Evolutionary conservation across 371 early-diverging fungal genomes (phyloP), one percentile per base, ranked within the genome.

Genomic region (Lichtheimia corymbifera): DNA sequence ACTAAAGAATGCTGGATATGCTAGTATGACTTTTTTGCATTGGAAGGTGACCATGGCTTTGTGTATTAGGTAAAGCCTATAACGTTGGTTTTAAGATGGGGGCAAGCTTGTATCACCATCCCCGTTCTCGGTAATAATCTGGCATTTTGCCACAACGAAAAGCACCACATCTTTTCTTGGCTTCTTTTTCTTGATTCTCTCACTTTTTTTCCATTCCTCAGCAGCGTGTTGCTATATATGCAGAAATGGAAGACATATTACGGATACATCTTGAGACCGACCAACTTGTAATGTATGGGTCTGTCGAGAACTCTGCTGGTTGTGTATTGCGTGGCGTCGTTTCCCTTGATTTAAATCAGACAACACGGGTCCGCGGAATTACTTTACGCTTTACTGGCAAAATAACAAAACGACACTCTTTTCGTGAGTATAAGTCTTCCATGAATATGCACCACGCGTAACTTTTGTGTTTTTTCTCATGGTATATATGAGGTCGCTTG

Each of bases 311-410:
- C 30, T 73, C 74, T n/a, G 62, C 72, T 2, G 79, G 79, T 14
- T 76, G 77, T 53, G 72, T 76, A 6, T 59, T 76, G 24, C 67
- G 77, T 44, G 80, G 80, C 15, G 64, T 71, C 7, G 60, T 79
- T 35, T 58, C 54, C 5, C 55, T 76, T 20, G 64, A 50, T 24
- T 45, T 74, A 5, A 50, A 55, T 50, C 71, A 76, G 25, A 54
- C 74, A 11, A 66, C 62, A n/a, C 71, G 71, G n/a, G 59, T 74
- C 11, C 76, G 73, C 27, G 55, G 69, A 20, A 64, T 79, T 50
- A 35, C 45, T 28, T 22, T 79, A 2, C 58, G 61, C 11, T 71
- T 79, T 24, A 24, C 56, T 17, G 76, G 79, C 5, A 72, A 53
- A 24, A 67, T 61, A 17, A 61, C 53, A n/a, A 52, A 54, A 20